Conservation (phyloP, 139 green algal genomes). For the Prasinococcaceae sp. region DNA sequence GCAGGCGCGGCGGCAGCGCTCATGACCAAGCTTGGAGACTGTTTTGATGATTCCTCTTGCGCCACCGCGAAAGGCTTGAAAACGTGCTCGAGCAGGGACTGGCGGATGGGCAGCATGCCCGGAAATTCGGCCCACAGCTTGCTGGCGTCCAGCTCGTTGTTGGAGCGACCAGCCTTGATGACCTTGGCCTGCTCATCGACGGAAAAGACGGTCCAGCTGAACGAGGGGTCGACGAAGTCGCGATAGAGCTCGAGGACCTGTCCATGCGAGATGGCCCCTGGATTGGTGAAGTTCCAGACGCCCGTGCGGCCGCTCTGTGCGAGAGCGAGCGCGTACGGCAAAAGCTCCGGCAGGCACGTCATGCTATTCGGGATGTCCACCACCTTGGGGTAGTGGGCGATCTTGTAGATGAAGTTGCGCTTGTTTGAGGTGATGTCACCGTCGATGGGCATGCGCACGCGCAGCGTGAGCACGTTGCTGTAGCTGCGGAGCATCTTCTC, state of each 20-base stretch:
- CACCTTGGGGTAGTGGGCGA: conserved; percentile 89
- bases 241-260: conserved; percentile 91
- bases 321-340: conserved; percentile 84
- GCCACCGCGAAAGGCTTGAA: no score
- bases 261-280: conserved; percentile 87
- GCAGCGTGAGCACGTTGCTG: conserved; percentile 79
- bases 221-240: conserved; percentile 86
- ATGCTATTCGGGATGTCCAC: conserved; percentile 35
- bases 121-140: conserved; percentile 75
- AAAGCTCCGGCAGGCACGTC: conserved; percentile 91
- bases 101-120: conserved; percentile 66
- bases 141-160: conserved; percentile 86
- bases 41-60: no score
- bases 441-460: conserved; percentile 94
- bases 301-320: conserved; percentile 63
- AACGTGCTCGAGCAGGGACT: conserved; percentile 87
- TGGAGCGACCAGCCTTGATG: conserved; percentile 85
- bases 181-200: conserved; percentile 96
- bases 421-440: conserved; percentile 68
- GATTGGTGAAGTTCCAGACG: conserved; percentile 97
- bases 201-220: conserved; percentile 78
- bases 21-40: no score
- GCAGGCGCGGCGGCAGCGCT: no score
- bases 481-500: conserved; percentile 80
- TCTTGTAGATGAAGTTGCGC: conserved; percentile 98